Evolutionary conservation across 257 asterid species (phyloP).

Genomic region (Capsicum rhomboideum): DNA sequence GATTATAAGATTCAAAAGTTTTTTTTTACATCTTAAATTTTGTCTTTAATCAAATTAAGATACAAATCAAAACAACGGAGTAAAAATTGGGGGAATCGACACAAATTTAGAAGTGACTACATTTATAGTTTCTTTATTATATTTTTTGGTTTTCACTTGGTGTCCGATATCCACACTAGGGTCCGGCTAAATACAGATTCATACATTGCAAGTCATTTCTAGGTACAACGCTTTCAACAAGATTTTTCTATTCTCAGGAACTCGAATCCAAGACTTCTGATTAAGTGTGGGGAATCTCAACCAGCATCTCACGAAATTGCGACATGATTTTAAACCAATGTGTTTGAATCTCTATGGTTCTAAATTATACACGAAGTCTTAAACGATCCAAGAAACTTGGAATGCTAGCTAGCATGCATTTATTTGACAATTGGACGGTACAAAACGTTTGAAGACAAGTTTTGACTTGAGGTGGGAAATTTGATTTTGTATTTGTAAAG

Average conservation of each 20-base stretch:
- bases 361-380: background rate
- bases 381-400: background rate
- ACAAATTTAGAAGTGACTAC: too few relatives aligned
- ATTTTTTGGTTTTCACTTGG: too few relatives aligned
- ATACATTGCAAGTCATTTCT: too few relatives aligned
- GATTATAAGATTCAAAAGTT: too few relatives aligned
- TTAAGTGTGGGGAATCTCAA: background rate
- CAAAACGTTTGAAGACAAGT: background rate
- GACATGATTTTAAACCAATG: background rate
- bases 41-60: too few relatives aligned
- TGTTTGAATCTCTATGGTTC: background rate
- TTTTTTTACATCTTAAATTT: too few relatives aligned
- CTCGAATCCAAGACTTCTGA: accelerated
- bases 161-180: too few relatives aligned
- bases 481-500: background rate
- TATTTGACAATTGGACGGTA: background rate
- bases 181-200: too few relatives aligned
- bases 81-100: too few relatives aligned
- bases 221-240: background rate
- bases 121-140: too few relatives aligned
- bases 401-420: background rate
- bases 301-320: too few relatives aligned
- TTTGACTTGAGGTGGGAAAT: background rate
- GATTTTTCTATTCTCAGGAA: accelerated
- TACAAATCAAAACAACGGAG: too few relatives aligned